A percentile compares a stretch with the other conserved stretches of the same genome.
Evolutionary conservation across 139 green algal genomes (phyloP).

Genomic region (Edaphochlamys debaryana): DNA sequence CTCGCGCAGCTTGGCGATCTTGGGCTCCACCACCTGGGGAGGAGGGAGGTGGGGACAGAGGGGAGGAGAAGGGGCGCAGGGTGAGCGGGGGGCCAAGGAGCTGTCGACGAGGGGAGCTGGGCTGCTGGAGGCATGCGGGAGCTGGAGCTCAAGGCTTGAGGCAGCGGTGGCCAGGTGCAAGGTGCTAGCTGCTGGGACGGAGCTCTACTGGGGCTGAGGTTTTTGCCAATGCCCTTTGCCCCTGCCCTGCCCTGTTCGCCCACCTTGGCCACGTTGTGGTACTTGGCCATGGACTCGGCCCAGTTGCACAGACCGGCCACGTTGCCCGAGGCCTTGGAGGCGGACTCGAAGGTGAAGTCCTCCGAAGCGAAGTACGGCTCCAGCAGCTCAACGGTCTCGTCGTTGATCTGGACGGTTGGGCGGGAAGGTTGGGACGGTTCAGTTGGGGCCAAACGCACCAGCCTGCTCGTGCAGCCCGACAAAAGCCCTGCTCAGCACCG

Average conservation of each 20-base stretch:
- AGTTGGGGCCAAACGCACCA: neutral
- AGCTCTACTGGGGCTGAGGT: no score
- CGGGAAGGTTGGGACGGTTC: neutral
- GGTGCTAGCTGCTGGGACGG: no score
- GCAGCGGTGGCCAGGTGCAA: no score
- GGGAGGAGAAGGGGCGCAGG: no score
- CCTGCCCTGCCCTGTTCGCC: no score
- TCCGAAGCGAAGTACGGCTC: slow-evolving; percentile 90
- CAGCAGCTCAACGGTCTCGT: slow-evolving; percentile 92
- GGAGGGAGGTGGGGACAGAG: no score
- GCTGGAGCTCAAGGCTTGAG: no score
- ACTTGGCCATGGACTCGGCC: slow-evolving; percentile 93
- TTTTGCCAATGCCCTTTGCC: no score
- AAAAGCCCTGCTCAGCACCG: no score
- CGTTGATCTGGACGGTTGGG: slow-evolving; percentile 88
- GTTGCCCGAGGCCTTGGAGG: slow-evolving; percentile 88
- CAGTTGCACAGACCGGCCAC: slow-evolving; percentile 95
- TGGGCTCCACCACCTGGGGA: slow-evolving; percentile 89
- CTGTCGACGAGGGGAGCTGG: no score
- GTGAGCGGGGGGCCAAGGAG: no score
- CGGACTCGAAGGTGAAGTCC: slow-evolving; percentile 94
- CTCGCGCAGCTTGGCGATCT: slow-evolving; percentile 88
- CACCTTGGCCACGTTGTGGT: slow-evolving; percentile 89
- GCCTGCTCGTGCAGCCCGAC: neutral
- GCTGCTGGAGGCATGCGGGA: no score